Conservation (phyloP, 2,329 filamentous ascomycete genomes). For the Aspergillus sp. region DNA sequence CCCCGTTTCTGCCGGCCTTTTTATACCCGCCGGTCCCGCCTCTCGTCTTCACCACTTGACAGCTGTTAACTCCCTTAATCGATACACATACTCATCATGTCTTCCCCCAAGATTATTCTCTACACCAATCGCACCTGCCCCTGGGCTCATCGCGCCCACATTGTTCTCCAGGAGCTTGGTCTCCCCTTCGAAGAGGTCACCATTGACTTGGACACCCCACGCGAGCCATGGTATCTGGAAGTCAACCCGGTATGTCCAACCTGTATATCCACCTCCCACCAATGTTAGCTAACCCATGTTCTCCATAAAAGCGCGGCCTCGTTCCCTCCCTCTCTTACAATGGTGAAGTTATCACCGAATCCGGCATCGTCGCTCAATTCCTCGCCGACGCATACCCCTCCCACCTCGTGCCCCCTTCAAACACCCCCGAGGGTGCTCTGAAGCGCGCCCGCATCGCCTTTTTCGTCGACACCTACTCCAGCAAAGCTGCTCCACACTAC, state of each 20-base stretch:
- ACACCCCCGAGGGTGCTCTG: slow-evolving; percentile 58
- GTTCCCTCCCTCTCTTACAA: slow-evolving; percentile 71
- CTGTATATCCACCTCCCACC: background rate
- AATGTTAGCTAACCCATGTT: background rate
- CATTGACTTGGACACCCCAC: slow-evolving; percentile 69
- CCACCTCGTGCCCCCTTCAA: slow-evolving; percentile 61
- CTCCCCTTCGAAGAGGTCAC: slow-evolving; percentile 69
- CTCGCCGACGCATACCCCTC: slow-evolving; percentile 69
- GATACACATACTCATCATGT: slow-evolving; percentile 25
- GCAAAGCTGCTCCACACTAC: slow-evolving; percentile 58
- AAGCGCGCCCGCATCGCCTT: slow-evolving; percentile 67
- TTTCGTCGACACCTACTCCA: slow-evolving; percentile 70
- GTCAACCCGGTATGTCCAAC: slow-evolving; percentile 64
- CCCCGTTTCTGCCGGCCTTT: slow-evolving; percentile 8
- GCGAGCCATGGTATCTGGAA: slow-evolving; percentile 72
- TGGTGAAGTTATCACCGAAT: slow-evolving; percentile 72
- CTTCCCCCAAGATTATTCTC: slow-evolving; percentile 58
- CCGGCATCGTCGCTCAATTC: slow-evolving; percentile 72
- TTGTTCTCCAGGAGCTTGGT: slow-evolving; percentile 66
- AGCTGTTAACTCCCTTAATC: background rate
- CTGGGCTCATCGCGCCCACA: slow-evolving; percentile 75
- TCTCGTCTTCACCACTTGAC: background rate
- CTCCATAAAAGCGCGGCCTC: slow-evolving; percentile 60
- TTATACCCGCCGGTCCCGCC: background rate
- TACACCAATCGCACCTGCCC: slow-evolving; percentile 73